Percentiles rank a stretch among this genome's conserved stretches.
phyloP scores from a whole-genome alignment of 2,329 filamentous ascomycete species.

The Mariannaea elegans region DNA sequence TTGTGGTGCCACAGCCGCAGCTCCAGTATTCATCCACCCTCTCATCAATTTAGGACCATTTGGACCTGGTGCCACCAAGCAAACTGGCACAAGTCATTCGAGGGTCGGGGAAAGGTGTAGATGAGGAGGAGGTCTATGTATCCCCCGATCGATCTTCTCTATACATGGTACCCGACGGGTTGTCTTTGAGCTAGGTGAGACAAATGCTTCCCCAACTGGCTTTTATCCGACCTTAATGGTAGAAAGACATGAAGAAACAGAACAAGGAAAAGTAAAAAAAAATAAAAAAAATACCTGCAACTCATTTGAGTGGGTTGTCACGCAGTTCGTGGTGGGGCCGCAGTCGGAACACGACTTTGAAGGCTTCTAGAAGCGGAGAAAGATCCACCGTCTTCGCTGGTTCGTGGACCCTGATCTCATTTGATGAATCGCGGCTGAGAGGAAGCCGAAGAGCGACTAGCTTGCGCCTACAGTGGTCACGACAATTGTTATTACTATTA shows the following conservation, averaged over 20 bases:
- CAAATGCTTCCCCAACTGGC: neutral
- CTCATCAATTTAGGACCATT: neutral
- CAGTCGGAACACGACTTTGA: slow-evolving; percentile 2
- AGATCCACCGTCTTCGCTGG: slow-evolving; percentile 4
- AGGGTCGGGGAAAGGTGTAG: neutral
- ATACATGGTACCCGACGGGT: too few relatives aligned
- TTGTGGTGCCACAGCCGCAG: slow-evolving; percentile 30
- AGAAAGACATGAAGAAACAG: neutral
- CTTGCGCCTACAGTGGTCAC: too few relatives aligned
- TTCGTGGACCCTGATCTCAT: slow-evolving; percentile 5
- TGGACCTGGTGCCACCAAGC: neutral
- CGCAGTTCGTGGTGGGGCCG: slow-evolving; percentile 6
- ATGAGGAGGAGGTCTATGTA: neutral
- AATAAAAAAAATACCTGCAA: too few relatives aligned
- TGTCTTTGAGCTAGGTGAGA: neutral
- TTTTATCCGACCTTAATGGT: neutral
- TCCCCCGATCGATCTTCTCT: neutral
- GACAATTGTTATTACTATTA: too few relatives aligned
- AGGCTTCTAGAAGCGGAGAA: slow-evolving; percentile 18
- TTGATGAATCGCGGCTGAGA: slow-evolving; percentile 15
- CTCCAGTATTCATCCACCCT: slow-evolving; percentile 17
- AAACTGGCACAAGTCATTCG: neutral
- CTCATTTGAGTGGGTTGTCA: slow-evolving; percentile 6
- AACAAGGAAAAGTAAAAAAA: neutral
- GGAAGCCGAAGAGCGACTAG: neutral